Percentiles rank a stretch among this genome's conserved stretches.
Conservation (phyloP, 768 basidiomycete genomes). For the Chlorophyllum brunneum region DNA sequence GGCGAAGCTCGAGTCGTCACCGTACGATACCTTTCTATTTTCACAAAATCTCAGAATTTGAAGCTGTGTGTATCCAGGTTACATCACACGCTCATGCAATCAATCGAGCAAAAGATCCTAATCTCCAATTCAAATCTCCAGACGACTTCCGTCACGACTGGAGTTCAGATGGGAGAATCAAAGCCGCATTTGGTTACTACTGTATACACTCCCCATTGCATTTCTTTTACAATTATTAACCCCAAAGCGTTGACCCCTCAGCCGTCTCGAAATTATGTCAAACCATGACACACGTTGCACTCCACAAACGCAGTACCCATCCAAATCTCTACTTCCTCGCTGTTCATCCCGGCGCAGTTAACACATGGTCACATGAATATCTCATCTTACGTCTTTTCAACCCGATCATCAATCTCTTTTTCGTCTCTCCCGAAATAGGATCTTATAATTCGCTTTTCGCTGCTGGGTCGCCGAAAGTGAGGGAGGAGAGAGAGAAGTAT, state of each 20-base stretch:
- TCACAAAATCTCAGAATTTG: too few species aligned
- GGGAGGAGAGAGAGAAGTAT: slow-evolving; percentile 28
- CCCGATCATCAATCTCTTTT: slow-evolving; percentile 19
- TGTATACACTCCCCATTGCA: not conserved
- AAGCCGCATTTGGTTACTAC: slow-evolving; percentile 6
- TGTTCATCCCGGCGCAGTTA: slow-evolving; percentile 37
- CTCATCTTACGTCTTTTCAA: slow-evolving; percentile 17
- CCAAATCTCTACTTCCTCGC: slow-evolving; percentile 27
- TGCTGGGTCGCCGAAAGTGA: slow-evolving; percentile 33
- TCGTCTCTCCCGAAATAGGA: slow-evolving; percentile 27
- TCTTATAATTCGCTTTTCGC: slow-evolving; percentile 34
- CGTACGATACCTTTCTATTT: not conserved
- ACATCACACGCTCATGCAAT: slow-evolving; percentile 1
- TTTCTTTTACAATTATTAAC: not conserved
- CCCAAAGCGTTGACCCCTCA: not conserved
- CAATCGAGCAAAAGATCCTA: slow-evolving; percentile 1
- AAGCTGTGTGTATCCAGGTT: not conserved
- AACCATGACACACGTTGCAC: slow-evolving; percentile 1
- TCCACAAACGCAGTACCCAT: slow-evolving; percentile 17
- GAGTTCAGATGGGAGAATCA: not conserved
- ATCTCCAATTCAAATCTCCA: slow-evolving; percentile 1
- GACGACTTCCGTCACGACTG: slow-evolving; percentile 5
- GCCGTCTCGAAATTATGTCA: slow-evolving; percentile 10
- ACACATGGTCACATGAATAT: slow-evolving; percentile 23
- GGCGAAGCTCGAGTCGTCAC: slow-evolving; percentile 9